phyloP scores from a whole-genome alignment of 495 filamentous ascomycete genomes.

The Penicillium manginii region DNA sequence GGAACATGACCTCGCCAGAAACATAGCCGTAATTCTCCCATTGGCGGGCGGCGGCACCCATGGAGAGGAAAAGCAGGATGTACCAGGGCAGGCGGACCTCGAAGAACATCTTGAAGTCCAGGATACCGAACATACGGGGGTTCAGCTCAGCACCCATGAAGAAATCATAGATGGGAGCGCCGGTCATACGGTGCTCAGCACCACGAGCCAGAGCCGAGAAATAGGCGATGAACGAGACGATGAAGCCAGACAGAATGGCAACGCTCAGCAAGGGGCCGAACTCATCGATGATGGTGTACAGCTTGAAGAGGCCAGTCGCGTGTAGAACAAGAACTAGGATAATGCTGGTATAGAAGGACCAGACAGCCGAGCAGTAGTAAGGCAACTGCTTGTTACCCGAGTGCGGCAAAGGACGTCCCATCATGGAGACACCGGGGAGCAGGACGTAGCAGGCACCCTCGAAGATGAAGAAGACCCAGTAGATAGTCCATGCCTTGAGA shows the following conservation, averaged over 20 bases:
- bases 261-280: conserved; percentile 91
- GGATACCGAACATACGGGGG: conserved; percentile 87
- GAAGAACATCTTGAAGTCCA: conserved; percentile 99
- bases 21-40: conserved; percentile 91
- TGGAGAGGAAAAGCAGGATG: conserved; percentile 80
- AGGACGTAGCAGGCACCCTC: conserved; percentile 80
- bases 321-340: conserved; percentile 68
- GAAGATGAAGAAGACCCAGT: conserved; percentile 88
- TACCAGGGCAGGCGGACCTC: conserved; percentile 98
- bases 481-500: conserved; percentile 81
- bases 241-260: conserved; percentile 84
- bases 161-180: conserved; percentile 91
- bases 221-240: conserved; percentile 82
- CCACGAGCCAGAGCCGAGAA: conserved; percentile 79
- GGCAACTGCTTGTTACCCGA: conserved; percentile 78
- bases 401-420: conserved; percentile 86
- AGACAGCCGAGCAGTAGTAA: conserved; percentile 92
- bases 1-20: conserved; percentile 83
- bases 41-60: conserved; percentile 80
- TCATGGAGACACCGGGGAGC: conserved; percentile 80
- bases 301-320: conserved; percentile 78
- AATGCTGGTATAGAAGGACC: conserved; percentile 86
- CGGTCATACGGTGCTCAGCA: conserved; percentile 88
- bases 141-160: conserved; percentile 99
- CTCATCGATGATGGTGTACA: conserved; percentile 94